phyloP scores from a whole-genome alignment of 2,329 filamentous ascomycete species.

The Claviceps capensis region DNA sequence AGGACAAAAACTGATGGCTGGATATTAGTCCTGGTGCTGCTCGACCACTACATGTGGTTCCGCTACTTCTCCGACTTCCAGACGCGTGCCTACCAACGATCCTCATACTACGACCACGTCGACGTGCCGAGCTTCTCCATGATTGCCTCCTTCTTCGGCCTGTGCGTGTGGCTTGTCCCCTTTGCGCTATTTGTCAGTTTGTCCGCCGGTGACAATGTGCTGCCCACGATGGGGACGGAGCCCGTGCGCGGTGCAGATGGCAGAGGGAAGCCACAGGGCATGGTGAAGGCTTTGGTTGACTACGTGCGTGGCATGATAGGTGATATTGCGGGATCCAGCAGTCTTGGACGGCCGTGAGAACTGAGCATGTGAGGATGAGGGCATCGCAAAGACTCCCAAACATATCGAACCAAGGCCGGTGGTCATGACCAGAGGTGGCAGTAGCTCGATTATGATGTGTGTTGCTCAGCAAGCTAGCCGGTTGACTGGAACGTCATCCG shows the following conservation, averaged over 20 bases:
- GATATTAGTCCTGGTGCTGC: constrained; percentile 57
- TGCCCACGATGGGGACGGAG: constrained; percentile 76
- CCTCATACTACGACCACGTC: constrained; percentile 48
- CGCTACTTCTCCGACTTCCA: constrained; percentile 66
- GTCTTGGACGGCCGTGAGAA: constrained; percentile 10
- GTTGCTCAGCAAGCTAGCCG: background rate
- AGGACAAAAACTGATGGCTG: background rate
- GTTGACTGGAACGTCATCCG: background rate
- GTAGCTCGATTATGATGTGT: background rate
- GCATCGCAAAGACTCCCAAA: background rate
- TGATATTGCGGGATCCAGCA: constrained; percentile 23
- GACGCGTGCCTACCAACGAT: constrained; percentile 40
- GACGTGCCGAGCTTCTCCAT: constrained; percentile 75
- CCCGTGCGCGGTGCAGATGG: constrained; percentile 31
- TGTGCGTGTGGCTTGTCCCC: constrained; percentile 93
- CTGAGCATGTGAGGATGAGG: background rate
- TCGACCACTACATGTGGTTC: constrained; percentile 96
- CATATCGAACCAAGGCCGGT: background rate
- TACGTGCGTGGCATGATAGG: constrained; percentile 38
- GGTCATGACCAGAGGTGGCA: background rate
- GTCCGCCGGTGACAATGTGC: constrained; percentile 85
- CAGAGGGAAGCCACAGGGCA: constrained; percentile 44
- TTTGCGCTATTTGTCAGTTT: constrained; percentile 92
- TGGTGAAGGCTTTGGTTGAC: constrained; percentile 54
- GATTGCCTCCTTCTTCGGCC: constrained; percentile 88